Evolutionary conservation across 768 basidiomycete species (phyloP).

Genomic region (Jaapia argillacea): DNA sequence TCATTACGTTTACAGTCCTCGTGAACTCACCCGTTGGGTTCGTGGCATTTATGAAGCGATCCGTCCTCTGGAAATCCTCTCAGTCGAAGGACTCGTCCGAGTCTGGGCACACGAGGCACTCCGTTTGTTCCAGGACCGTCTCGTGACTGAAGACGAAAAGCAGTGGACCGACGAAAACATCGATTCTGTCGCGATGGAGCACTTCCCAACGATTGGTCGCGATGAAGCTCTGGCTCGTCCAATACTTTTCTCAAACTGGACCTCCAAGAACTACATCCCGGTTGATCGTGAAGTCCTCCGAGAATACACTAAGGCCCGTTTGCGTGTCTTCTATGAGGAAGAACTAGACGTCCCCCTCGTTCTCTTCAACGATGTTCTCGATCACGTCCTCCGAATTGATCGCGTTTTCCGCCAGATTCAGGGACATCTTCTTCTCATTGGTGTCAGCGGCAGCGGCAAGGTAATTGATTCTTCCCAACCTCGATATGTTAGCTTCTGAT

Average conservation of each 20-base stretch:
- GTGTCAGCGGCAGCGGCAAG: constrained; percentile 98
- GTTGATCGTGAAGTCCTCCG: constrained; percentile 89
- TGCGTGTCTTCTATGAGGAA: constrained; percentile 98
- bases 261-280: constrained; percentile 91
- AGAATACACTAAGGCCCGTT: constrained; percentile 93
- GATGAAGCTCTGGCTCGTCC: constrained; percentile 83
- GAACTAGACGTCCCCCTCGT: constrained; percentile 97
- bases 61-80: constrained; percentile 84
- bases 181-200: constrained; percentile 69
- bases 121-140: constrained; percentile 94
- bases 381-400: constrained; percentile 96
- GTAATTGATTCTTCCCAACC: constrained; percentile 26
- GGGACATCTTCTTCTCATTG: constrained; percentile 92
- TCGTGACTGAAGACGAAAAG: constrained; percentile 89
- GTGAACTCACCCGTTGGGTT: constrained; percentile 96
- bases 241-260: constrained; percentile 98
- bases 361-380: constrained; percentile 96
- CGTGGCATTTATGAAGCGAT: constrained; percentile 97
- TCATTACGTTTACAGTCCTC: constrained; percentile 97
- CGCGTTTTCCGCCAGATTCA: constrained; percentile 98
- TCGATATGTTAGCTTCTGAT: not conserved
- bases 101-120: constrained; percentile 98
- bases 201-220: constrained; percentile 89
- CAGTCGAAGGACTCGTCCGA: constrained; percentile 90
- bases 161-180: constrained; percentile 93